Conservation (phyloP, 352 stramenopile species). For the Phytophthora crassamura region DNA sequence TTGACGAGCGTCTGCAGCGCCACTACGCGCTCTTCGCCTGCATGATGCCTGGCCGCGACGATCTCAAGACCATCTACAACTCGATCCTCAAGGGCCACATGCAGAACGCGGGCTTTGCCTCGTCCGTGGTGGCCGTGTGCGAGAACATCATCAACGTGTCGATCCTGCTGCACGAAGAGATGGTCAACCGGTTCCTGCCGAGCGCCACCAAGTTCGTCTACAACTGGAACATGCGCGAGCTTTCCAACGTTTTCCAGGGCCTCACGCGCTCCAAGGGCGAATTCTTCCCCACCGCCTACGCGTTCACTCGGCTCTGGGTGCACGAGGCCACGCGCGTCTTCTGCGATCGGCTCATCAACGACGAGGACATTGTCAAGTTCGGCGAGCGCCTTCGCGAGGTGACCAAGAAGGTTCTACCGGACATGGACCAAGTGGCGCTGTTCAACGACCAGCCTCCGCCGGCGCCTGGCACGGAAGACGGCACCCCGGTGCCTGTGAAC, state of each 20-base stretch:
- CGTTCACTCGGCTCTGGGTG: conserved; percentile 93
- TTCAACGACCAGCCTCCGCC: conserved; percentile 73
- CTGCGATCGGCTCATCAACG: conserved; percentile 96
- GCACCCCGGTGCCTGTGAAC: conserved; percentile 54
- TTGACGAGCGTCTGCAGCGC: conserved; percentile 95
- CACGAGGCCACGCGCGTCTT: conserved; percentile 98
- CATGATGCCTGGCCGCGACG: conserved; percentile 94
- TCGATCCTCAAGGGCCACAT: conserved; percentile 96
- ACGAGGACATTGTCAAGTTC: conserved; percentile 94
- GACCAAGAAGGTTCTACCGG: conserved; percentile 92
- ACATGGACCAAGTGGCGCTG: conserved; percentile 84
- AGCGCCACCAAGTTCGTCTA: conserved; percentile 98
- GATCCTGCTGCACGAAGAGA: conserved; percentile 92
- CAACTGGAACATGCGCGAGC: conserved; percentile 98
- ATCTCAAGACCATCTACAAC: conserved; percentile 96
- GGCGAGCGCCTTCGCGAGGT: conserved; percentile 93
- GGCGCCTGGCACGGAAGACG: conserved; percentile 33
- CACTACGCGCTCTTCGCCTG: conserved; percentile 97
- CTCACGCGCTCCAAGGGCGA: conserved; percentile 93
- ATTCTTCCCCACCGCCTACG: conserved; percentile 89
- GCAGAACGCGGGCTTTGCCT: conserved; percentile 79
- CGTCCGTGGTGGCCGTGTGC: conserved; percentile 64
- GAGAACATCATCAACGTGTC: conserved; percentile 93
- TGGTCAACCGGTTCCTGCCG: conserved; percentile 94
- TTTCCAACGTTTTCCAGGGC: conserved; percentile 97